Conservation (phyloP, 805 yeast species). For the Yamadazyma ubonensis region DNA sequence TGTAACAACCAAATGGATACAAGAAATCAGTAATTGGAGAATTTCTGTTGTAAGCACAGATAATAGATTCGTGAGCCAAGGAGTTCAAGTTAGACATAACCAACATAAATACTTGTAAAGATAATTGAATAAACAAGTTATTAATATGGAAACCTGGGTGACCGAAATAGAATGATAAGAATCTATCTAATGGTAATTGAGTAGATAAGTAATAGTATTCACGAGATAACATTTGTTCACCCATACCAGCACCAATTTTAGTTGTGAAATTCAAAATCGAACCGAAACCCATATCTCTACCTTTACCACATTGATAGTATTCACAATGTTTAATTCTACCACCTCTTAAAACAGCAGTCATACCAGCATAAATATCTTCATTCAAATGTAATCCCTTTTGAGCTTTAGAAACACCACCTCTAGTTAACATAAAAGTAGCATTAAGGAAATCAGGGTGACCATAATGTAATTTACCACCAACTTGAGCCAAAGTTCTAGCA, state of each 20-base stretch:
- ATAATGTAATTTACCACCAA: constrained; percentile 82
- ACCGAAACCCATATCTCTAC: constrained; percentile 81
- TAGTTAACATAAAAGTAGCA: constrained; percentile 71
- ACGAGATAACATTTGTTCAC: constrained; percentile 80
- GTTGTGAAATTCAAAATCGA: constrained; percentile 80
- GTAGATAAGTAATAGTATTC: constrained; percentile 79
- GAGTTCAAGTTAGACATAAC: constrained; percentile 64
- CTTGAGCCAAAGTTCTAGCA: constrained; percentile 77
- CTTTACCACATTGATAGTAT: constrained; percentile 83
- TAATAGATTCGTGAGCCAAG: constrained; percentile 56
- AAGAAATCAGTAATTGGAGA: constrained; percentile 61
- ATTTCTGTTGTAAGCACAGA: constrained; percentile 60
- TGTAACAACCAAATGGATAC: constrained; percentile 68
- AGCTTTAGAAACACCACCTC: constrained; percentile 87
- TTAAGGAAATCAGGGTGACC: constrained; percentile 87
- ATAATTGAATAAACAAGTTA: constrained; percentile 69
- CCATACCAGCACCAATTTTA: constrained; percentile 89
- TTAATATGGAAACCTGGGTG: constrained; percentile 86
- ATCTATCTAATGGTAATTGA: constrained; percentile 73
- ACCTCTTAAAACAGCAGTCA: constrained; percentile 74
- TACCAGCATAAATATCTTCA: constrained; percentile 86
- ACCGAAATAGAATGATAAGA: constrained; percentile 77
- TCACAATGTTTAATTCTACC: constrained; percentile 85
- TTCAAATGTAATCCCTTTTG: constrained; percentile 80
- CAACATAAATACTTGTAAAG: constrained; percentile 55